Conservation (phyloP, 2,329 filamentous ascomycete species). For the Alternaria sp. region DNA sequence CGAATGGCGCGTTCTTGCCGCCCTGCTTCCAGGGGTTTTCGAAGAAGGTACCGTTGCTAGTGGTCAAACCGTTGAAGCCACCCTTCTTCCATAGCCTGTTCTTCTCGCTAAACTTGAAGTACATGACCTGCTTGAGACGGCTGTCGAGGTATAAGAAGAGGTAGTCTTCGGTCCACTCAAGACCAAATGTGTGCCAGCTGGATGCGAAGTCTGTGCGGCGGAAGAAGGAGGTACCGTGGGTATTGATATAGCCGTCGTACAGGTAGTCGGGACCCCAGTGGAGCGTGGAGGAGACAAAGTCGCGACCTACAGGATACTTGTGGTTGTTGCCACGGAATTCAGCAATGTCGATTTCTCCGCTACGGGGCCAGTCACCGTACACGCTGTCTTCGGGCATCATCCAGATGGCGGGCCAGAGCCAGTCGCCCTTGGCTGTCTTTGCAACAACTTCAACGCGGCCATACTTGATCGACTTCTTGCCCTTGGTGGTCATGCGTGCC, state of each 20-base stretch:
- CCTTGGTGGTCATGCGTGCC: constrained; percentile 77
- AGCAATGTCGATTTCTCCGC: constrained; percentile 82
- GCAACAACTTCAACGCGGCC: constrained; percentile 81
- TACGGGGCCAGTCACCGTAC: constrained; percentile 79
- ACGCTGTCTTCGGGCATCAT: constrained; percentile 67
- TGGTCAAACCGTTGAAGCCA: constrained; percentile 67
- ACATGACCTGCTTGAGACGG: constrained; percentile 78
- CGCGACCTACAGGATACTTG: constrained; percentile 76
- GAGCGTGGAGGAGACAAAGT: constrained; percentile 77
- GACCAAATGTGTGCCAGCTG: constrained; percentile 75
- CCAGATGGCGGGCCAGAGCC: constrained; percentile 88
- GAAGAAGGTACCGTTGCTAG: constrained; percentile 70
- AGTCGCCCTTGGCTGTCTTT: constrained; percentile 77
- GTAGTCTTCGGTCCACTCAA: constrained; percentile 79
- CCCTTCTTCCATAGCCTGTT: constrained; percentile 71
- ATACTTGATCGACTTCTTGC: constrained; percentile 76
- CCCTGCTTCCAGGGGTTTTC: constrained; percentile 70
- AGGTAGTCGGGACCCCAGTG: constrained; percentile 70
- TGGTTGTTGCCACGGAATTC: constrained; percentile 80
- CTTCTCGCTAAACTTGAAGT: constrained; percentile 68
- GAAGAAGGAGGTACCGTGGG: constrained; percentile 32
- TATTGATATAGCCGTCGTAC: constrained; percentile 35
- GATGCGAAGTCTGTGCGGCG: constrained; percentile 76
- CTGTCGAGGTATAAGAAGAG: constrained; percentile 84
- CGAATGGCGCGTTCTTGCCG: constrained; percentile 74